Base-by-base conservation (phyloP, 768 basidiomycete species). In the Panaeolus cyanescens region DNA sequence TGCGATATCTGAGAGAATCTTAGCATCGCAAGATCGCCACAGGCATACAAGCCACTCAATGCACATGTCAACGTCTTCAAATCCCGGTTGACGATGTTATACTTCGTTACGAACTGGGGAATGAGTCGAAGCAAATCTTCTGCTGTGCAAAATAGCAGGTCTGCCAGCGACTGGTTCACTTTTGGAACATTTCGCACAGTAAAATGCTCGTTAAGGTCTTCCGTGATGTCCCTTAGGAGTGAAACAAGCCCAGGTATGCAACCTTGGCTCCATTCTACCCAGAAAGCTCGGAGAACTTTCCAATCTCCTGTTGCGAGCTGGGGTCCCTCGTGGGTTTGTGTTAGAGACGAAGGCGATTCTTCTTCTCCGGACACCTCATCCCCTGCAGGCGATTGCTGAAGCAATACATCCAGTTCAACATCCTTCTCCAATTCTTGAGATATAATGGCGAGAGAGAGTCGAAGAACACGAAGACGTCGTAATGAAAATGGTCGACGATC, bases 381-480 rank as follows among this genome's bases (percentile, higher is more conserved):
- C 30, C 10, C 25, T 9, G 45, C 45, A 3, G 45, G 25, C 4
- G 45, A 28, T 9, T 15, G 22, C 12, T 28, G 45, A 12, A 50
- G 22, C 45, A 50, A 28, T 12, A 22, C n/a, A 12, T 28, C 45
- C 13, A 50, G 8, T 30, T 57, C 62, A 36, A 77, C 72, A 19
- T 83, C 82, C 9, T 64, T 64, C 3, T 60, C 60, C 12, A 92
- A 70, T 53, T 87, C 86, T 20, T 77, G 77, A 31, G 77, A 70
- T 7, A 92, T 69, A 13, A 91, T 74, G 0, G 85, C 85, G 13
- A 90, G 66, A 0, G 90, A 85, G 30, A 90, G 85, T 1, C 90
- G 84, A 13, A 93, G 71, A 6, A 82, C 83, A 32, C 86, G 82
- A 19, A 91, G 68, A 45, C 83, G 77, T 19, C 81, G 79, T 22